phyloP scores from a whole-genome alignment of 805 yeast genomes.

The Yarrowia sp. region DNA sequence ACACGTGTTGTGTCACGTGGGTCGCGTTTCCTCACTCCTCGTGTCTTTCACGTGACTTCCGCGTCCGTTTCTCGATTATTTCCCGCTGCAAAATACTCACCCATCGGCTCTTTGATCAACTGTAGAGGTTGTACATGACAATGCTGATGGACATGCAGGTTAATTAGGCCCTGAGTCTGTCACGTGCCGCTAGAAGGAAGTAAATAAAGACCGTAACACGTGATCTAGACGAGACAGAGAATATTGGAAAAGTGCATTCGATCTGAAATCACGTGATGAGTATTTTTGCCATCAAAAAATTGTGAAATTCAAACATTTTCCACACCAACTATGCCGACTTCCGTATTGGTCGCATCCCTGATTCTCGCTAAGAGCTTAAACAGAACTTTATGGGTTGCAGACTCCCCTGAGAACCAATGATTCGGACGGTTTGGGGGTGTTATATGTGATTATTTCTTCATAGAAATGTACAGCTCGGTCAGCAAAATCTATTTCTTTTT shows the following conservation, averaged over 20 bases:
- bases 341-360: neutral
- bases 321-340: neutral
- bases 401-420: neutral
- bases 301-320: neutral
- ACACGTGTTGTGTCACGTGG: neutral
- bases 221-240: neutral
- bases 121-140: conserved; percentile 13
- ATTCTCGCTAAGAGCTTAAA: neutral
- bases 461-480: neutral
- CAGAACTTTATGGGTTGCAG: neutral
- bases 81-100: neutral
- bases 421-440: neutral
- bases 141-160: conserved; percentile 17
- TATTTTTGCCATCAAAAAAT: too few relatives aligned
- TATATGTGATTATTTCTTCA: neutral
- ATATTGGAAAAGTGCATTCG: too few relatives aligned
- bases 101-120: conserved; percentile 17
- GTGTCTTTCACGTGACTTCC: neutral
- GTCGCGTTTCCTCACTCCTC: neutral
- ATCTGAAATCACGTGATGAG: neutral
- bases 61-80: neutral
- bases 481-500: neutral
- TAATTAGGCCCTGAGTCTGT: neutral
- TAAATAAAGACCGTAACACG: neutral
- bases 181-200: neutral